These are phyloP conservation scores for Zarea fungicola DNA, from an alignment of 2,329 filamentous ascomycete genomes.

Conservation along the genomic window DNA sequence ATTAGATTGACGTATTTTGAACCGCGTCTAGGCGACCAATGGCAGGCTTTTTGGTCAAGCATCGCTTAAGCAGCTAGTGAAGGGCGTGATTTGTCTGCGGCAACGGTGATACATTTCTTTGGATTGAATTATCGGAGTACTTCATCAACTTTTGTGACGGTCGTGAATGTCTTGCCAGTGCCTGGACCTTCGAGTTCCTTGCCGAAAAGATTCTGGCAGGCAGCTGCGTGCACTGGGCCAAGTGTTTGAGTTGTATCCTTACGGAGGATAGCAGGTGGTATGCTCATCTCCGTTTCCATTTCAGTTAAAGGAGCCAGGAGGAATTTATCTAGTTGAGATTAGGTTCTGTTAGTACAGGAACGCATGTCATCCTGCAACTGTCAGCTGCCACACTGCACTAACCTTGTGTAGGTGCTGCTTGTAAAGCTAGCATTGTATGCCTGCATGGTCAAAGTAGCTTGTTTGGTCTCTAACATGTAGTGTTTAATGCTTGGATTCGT, in stretches of 20 bases:
- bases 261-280: not conserved
- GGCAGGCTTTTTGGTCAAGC: slow-evolving; percentile 36
- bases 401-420: slow-evolving; percentile 44
- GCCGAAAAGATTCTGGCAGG: slow-evolving; percentile 64
- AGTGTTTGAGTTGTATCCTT: slow-evolving; percentile 34
- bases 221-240: slow-evolving; percentile 65
- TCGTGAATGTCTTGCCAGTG: slow-evolving; percentile 74
- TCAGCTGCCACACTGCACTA: no score
- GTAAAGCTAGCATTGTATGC: slow-evolving; percentile 67
- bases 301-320: slow-evolving; percentile 7
- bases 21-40: slow-evolving; percentile 56
- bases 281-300: not conserved
- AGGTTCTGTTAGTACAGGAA: not conserved
- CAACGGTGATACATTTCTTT: slow-evolving; percentile 67
- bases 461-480: slow-evolving; percentile 73
- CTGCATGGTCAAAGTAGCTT: slow-evolving; percentile 75
- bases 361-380: no score
- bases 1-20: no score
- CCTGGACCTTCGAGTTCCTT: slow-evolving; percentile 71
- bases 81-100: slow-evolving; percentile 90
- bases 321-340: not conserved
- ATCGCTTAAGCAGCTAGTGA: slow-evolving; percentile 69
- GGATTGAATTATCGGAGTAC: slow-evolving; percentile 35
- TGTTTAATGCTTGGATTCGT: slow-evolving; percentile 66
- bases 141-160: slow-evolving; percentile 58